Evolutionary conservation across 1,139 yeast genomes (phyloP).

Genomic region (Citeromyces siamensis): DNA sequence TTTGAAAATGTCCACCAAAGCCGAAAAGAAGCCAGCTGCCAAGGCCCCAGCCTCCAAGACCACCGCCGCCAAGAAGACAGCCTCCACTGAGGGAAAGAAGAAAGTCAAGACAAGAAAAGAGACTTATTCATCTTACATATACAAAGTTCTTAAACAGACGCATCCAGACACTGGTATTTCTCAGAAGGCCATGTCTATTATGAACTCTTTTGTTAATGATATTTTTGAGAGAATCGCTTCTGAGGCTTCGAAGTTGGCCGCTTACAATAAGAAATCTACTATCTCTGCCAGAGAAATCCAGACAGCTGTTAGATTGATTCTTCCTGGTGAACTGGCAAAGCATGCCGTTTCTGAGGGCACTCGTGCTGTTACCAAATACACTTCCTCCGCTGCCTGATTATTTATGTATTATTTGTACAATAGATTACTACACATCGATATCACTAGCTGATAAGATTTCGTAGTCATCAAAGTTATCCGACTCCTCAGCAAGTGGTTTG

Average conservation of each 20-base stretch:
- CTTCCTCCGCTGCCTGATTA: constrained; percentile 41
- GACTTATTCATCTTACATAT: constrained; percentile 96
- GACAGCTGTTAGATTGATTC: constrained; percentile 97
- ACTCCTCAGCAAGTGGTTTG: background rate
- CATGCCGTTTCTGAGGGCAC: constrained; percentile 99
- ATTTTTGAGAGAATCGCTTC: constrained; percentile 92
- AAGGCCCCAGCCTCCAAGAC: constrained; percentile 97
- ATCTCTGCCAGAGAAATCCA: constrained; percentile 99
- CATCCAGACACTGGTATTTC: constrained; percentile 99
- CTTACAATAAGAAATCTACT: constrained; percentile 98
- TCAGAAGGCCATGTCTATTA: constrained; percentile 97
- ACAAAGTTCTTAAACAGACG: constrained; percentile 97
- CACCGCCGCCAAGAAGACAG: constrained; percentile 91
- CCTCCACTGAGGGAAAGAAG: constrained; percentile 79
- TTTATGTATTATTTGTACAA: constrained; percentile 4
- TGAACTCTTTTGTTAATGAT: constrained; percentile 98
- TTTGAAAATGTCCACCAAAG: constrained; percentile 82
- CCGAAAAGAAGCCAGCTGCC: constrained; percentile 98
- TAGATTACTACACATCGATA: constrained; percentile 2
- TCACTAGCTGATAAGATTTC: constrained; percentile 2
- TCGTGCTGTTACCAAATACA: constrained; percentile 99
- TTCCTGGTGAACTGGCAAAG: constrained; percentile 99
- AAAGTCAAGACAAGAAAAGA: constrained; percentile 97
- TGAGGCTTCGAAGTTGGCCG: constrained; percentile 98
- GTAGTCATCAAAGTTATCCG: background rate